Evolutionary conservation across 352 stramenopile genomes (phyloP).

Genomic region (Phytophthora cryptogea): DNA sequence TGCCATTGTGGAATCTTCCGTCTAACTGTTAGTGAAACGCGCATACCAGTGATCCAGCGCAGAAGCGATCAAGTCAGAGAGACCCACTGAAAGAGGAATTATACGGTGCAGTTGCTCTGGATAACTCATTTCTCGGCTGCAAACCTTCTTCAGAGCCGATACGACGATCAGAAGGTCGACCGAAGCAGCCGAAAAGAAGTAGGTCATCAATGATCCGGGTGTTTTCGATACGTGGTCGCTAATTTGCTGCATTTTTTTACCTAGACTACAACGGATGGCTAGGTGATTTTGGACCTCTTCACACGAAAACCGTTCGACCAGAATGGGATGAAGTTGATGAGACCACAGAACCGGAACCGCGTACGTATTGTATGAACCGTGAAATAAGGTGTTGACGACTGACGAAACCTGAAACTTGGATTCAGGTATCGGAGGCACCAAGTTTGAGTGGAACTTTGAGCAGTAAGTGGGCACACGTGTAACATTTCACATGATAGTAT

Average conservation of each 20-base stretch:
- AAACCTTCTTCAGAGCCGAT: conserved; percentile 26
- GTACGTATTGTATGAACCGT: conserved; percentile 13
- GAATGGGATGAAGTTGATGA: conserved; percentile 45
- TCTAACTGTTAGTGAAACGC: not conserved
- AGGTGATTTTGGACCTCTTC: conserved; percentile 69
- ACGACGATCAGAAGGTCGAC: conserved; percentile 7
- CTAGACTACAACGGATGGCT: conserved; percentile 78
- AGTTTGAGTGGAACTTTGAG: conserved; percentile 73
- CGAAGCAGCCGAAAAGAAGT: conserved; percentile 36
- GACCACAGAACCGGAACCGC: conserved; percentile 20
- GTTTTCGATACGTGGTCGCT: conserved; percentile 1
- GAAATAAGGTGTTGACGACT: not conserved
- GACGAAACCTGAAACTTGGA: not conserved
- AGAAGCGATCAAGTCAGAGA: conserved; percentile 10
- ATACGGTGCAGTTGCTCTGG: conserved; percentile 50
- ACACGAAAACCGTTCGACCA: conserved; percentile 72
- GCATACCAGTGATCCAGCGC: conserved; percentile 1
- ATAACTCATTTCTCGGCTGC: conserved; percentile 60
- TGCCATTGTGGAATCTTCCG: not conserved
- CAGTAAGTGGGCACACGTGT: conserved; percentile 34
- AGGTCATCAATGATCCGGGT: not conserved
- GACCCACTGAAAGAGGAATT: conserved; percentile 68
- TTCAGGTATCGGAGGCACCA: conserved; percentile 18
- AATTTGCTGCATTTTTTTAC: conserved; percentile 2
- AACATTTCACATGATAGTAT: not conserved